phyloP scores from a whole-genome alignment of 352 stramenopile species.

The Phytophthora podocarpi region DNA sequence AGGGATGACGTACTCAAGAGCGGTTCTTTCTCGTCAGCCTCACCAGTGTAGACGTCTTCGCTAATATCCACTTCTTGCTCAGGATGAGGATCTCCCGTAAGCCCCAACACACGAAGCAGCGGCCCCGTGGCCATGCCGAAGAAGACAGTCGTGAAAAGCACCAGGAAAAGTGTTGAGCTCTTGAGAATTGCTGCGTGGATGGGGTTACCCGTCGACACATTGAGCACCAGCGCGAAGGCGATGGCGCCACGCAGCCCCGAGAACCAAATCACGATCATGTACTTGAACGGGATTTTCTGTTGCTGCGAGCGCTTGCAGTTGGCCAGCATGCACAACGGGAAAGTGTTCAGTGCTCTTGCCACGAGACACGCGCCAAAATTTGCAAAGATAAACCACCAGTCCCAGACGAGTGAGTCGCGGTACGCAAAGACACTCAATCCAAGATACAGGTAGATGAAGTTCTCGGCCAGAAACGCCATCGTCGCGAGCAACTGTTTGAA shows the following conservation, averaged over 20 bases:
- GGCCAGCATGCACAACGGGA: constrained; percentile 66
- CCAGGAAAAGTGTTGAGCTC: constrained; percentile 65
- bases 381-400: constrained; percentile 69
- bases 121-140: constrained; percentile 54
- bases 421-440: constrained; percentile 78
- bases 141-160: constrained; percentile 71
- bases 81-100: constrained; percentile 25
- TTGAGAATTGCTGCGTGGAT: constrained; percentile 65
- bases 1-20: constrained; percentile 7
- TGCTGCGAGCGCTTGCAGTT: constrained; percentile 47
- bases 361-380: constrained; percentile 55
- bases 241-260: constrained; percentile 92
- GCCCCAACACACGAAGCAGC: constrained; percentile 38
- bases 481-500: constrained; percentile 71
- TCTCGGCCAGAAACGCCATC: constrained; percentile 70
- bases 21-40: constrained; percentile 26
- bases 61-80: constrained; percentile 1
- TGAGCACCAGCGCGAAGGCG: constrained; percentile 90
- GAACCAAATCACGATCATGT: constrained; percentile 93
- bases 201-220: constrained; percentile 51
- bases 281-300: constrained; percentile 57
- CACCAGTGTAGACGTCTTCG: constrained; percentile 17
- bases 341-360: constrained; percentile 69
- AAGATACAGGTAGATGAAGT: constrained; percentile 78
- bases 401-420: constrained; percentile 57